phyloP scores from a whole-genome alignment of 352 stramenopile genomes.

The Thalassiosira mediterranea region DNA sequence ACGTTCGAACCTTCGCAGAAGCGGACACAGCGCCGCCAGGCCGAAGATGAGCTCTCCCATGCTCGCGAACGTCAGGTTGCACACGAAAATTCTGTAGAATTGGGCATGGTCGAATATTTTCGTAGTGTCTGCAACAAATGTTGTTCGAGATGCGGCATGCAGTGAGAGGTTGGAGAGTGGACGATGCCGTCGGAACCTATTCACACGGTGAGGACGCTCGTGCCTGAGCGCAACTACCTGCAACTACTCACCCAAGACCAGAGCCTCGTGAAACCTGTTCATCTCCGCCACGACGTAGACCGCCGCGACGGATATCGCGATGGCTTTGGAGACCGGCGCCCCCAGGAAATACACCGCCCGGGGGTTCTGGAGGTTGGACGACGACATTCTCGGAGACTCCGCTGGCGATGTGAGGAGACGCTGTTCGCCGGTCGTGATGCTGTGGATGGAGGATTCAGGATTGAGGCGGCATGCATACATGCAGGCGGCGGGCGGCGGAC shows the following conservation, averaged over 20 bases:
- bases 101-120: slow-evolving; percentile 56
- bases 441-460: too few species aligned
- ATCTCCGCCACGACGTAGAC: slow-evolving; percentile 52
- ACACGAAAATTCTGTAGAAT: slow-evolving; percentile 54
- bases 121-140: slow-evolving; percentile 37
- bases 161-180: background rate
- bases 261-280: slow-evolving; percentile 40
- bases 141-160: background rate
- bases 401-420: background rate
- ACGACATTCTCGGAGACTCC: background rate
- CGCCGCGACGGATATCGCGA: slow-evolving; percentile 41
- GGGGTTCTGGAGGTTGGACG: slow-evolving; percentile 28
- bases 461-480: too few species aligned
- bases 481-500: too few species aligned
- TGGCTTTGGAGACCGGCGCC: slow-evolving; percentile 62
- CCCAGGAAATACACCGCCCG: slow-evolving; percentile 60
- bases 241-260: slow-evolving; percentile 39
- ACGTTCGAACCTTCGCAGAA: slow-evolving; percentile 64
- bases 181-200: background rate
- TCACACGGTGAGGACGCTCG: background rate
- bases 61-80: slow-evolving; percentile 54
- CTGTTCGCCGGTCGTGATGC: background rate
- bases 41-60: slow-evolving; percentile 67
- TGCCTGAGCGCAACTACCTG: background rate
- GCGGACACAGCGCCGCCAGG: slow-evolving; percentile 43